Base-by-base conservation (phyloP, 1,139 yeast species). In the Debaryomyces sp. region DNA sequence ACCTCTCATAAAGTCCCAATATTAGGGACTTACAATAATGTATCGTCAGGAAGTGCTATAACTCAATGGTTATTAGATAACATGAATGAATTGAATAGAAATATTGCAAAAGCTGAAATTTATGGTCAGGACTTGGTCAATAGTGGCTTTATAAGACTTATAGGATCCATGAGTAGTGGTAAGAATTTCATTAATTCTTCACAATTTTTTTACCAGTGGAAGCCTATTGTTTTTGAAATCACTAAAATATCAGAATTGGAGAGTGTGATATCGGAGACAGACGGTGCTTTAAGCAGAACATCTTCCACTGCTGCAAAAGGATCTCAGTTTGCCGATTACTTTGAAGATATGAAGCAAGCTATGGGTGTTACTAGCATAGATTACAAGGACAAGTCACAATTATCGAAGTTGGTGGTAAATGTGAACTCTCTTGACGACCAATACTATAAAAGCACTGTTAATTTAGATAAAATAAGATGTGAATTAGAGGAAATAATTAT, bases 181-280 rank as follows among this genome's bases (percentile, higher is more conserved):
- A 78, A 80, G 50, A 79, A 73, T 50, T 90, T 90, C 64, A 89
- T 87, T 46, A 89, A 89, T 64, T 85, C 92, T 22, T 82, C 92
- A 2, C 89, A 85, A 50, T 82, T 86, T 63, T 78, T 73, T 59
- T 90, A 89, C 62, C 96, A 90, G 65, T 90, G 96, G 96, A 85
- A 84, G 53, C 84, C 85, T 8, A 66, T 77, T 52, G 89, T 89
- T 0, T 88, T 82, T 62, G 83, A 80, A 51, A 71, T 82, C 36
- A 85, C 91, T 1, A 81, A 81, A 18, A 50, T 80, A 27, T 51
- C 61, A 4, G 63, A 61, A 8, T n/a, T 18, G 13, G 46, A 46
- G n/a, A 51, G 59, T n/a, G 62, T 61, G n/a, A 45, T 44, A 24
- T 46, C 50, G 4, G 50, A 50, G 37, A 44, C 46, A 53, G 5